Conservation (phyloP, 78 protist genomes). For the slime mould (Dictyostelium discoideum) region DNA sequence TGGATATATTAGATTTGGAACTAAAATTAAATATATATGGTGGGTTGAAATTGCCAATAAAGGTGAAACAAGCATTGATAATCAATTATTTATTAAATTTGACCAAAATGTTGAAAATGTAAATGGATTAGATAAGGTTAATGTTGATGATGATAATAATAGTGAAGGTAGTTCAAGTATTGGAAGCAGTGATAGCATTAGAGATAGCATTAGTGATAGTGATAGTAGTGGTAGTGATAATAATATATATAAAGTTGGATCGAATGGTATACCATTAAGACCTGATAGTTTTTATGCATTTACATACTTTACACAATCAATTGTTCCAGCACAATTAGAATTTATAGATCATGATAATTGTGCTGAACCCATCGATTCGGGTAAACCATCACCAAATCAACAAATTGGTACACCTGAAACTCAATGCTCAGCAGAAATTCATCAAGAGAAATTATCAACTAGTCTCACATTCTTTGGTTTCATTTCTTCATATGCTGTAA, state of each 20-base stretch:
- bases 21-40: conserved; percentile 1
- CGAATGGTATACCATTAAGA: not conserved
- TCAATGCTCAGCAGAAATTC: not conserved
- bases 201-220: not conserved
- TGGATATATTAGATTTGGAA: conserved; percentile 19
- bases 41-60: conserved; percentile 33
- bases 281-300: conserved; percentile 36
- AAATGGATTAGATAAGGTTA: conserved; percentile 28
- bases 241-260: not conserved
- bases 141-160: not conserved
- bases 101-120: not conserved
- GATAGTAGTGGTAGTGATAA: not conserved
- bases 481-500: not conserved
- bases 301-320: conserved; percentile 4
- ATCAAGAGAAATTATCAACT: conserved; percentile 9
- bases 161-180: not conserved
- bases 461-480: not conserved
- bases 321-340: not conserved
- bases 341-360: not conserved
- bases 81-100: not conserved
- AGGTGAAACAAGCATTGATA: not conserved
- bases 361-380: not conserved
- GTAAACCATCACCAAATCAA: not conserved
- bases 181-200: too few species aligned
- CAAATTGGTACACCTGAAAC: not conserved